These are phyloP conservation scores for Irpex sp. DNA, from an alignment of 1,284 basidiomycete genomes.

Conservation along the genomic window DNA sequence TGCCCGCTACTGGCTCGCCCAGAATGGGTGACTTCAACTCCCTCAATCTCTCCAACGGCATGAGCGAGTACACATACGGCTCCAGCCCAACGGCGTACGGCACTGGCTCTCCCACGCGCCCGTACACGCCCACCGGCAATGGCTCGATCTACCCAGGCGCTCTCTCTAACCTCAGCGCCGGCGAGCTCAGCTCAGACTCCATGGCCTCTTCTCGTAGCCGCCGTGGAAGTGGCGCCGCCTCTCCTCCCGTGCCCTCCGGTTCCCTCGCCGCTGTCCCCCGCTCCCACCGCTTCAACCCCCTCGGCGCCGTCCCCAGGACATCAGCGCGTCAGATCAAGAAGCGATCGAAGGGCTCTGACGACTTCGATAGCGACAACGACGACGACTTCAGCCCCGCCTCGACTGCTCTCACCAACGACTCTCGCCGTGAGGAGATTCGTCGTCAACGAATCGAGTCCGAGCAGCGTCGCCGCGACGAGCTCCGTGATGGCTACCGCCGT, in stretches of 20 bases:
- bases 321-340: constrained; percentile 35
- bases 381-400: constrained; percentile 58
- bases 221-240: constrained; percentile 62
- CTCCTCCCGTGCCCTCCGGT: constrained; percentile 58
- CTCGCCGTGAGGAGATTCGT: constrained; percentile 79
- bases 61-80: constrained; percentile 67
- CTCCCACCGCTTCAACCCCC: constrained; percentile 73
- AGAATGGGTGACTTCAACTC: constrained; percentile 53
- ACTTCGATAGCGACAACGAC: constrained; percentile 58
- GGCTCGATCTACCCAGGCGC: constrained; percentile 69
- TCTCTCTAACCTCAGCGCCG: constrained; percentile 63
- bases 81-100: constrained; percentile 42
- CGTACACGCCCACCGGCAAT: constrained; percentile 53
- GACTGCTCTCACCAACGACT: constrained; percentile 40
- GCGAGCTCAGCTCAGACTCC: constrained; percentile 68
- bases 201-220: constrained; percentile 60
- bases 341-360: constrained; percentile 57
- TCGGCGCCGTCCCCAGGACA: constrained; percentile 40
- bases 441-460: constrained; percentile 84
- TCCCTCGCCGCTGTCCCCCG: constrained; percentile 59
- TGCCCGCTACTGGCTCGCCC: constrained; percentile 48
- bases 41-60: constrained; percentile 51
- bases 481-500: constrained; percentile 80
- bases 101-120: constrained; percentile 55
- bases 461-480: constrained; percentile 83